Evolutionary conservation across 176 grass and related monocot genomes (phyloP), one percentile per base, ranked within the genome.

Genomic region (Eragrostis curvula): DNA sequence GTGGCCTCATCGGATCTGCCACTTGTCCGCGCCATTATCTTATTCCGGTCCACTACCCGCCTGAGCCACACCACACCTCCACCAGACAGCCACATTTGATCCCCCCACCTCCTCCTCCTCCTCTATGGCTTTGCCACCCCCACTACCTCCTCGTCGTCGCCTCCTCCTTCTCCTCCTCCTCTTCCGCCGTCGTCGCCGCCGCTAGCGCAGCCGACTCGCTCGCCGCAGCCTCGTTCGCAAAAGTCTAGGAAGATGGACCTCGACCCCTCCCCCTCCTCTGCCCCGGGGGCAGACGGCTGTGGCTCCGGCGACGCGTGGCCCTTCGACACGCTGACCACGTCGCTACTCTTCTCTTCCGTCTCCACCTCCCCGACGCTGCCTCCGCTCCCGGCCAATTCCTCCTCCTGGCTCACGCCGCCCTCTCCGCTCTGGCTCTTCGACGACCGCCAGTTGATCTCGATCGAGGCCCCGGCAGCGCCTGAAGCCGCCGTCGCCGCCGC

Each of bases 371-470:
- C 90, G 57, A 73, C 61, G 50, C 51, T 78, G 56, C 81, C 63
- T 5, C 79, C 79, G 41, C 75, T 85, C 5, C 78, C 80, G 71
- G n/a, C 63, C 5, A 20, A 67, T 2, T 88, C 76, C 47, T 87
- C 80, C 11, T 87, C 72, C 6, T 80, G 86, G 80, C 57, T 86
- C 39, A 66, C 85, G 8, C 92, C 89, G 48, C 92, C 80, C 10
- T 94, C 89, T 11, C 92, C 89, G 59, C 87, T 92, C 44, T 88
- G 93, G 87, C 85, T 83, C 63, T 96, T 96, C 73, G 90, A 96
- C 15, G 93, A 88, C 27, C 85, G 87, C 21, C 82, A 88, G 72
- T 15, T 79, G 50, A 40, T 68, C 28, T 85, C 83, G 13, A 36
- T 88, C 51, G 85, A 91, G 5, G 43, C 16, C 3, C 57, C 87